Percentiles rank a stretch among this genome's conserved stretches.
These are phyloP conservation scores for Hypomontagnella submonticulosa DNA, from an alignment of 495 filamentous ascomycete species.

Conservation along the genomic window DNA sequence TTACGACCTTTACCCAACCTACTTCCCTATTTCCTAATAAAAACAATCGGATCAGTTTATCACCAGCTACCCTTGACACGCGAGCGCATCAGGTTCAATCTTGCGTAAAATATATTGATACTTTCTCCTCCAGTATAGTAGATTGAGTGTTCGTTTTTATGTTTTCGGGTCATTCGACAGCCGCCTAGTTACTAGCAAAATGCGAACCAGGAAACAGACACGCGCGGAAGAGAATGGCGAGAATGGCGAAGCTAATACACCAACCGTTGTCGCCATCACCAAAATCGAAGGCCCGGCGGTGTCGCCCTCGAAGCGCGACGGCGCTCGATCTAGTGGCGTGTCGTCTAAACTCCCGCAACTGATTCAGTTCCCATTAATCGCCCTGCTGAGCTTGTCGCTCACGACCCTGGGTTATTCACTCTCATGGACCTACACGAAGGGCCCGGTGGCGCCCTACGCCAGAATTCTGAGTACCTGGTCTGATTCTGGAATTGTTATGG, in stretches of 20 bases:
- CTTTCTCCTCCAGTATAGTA: not conserved
- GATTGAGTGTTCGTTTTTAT: not conserved
- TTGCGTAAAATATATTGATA: not conserved
- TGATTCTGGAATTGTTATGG: constrained; percentile 69
- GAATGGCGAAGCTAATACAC: constrained; percentile 4
- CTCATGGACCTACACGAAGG: constrained; percentile 57
- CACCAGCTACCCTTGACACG: constrained; percentile 6
- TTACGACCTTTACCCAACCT: too few species aligned
- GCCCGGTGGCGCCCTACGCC: constrained; percentile 71
- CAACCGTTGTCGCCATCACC: constrained; percentile 38
- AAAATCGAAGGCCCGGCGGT: constrained; percentile 41
- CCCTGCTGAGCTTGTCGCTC: constrained; percentile 70
- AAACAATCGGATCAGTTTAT: constrained; percentile 10
- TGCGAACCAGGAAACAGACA: constrained; percentile 43
- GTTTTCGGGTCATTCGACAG: constrained; percentile 5
- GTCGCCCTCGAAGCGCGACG: constrained; percentile 22
- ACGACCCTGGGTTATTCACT: constrained; percentile 67
- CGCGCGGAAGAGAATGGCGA: constrained; percentile 30
- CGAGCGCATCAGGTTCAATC: constrained; percentile 5
- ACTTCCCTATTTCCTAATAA: too few species aligned
- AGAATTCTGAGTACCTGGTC: constrained; percentile 68
- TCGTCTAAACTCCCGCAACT: constrained; percentile 60
- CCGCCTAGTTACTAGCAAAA: constrained; percentile 6
- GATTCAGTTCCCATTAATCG: constrained; percentile 70
- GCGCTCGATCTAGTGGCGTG: constrained; percentile 4